Base-by-base conservation (phyloP, 768 basidiomycete species). In the Termitomyces titanicus region DNA sequence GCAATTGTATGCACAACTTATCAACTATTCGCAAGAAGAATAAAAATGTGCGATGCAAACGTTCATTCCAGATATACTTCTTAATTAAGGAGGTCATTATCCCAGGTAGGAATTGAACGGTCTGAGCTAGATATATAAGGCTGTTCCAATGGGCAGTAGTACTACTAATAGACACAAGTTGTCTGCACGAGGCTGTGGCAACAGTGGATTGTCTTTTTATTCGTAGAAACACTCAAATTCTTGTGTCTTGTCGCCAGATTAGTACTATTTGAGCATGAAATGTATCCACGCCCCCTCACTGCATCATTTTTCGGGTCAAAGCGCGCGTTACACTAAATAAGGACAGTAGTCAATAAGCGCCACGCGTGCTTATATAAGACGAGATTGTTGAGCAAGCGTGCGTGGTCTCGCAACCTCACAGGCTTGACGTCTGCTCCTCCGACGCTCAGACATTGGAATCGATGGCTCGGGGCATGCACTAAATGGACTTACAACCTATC, bases 391-490 rank as follows among this genome's bases (percentile, higher is more conserved):
- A 64, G 70, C 70, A 67, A 64, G 66, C 65, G 68, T 66, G 65
- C 62, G 56, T 58, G 63, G 63, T 63, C 66, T 66, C 64, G 63
- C 66, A 64, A 66, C 56, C 47, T 66, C 61, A 62, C 64, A 65
- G 67, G 60, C 67, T 66, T 58, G 69, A 69, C 65, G 64, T 66
- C 67, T 62, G 69, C 66, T 61, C 61, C 63, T 64, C 69, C 65
- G 67, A 65, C 66, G 64, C 69, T 70, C 69, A 70, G 63, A 74
- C 65, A 67, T 68, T 66, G 66, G 74, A 69, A 82, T 88, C 88
- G 85, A 92, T 92, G 89, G 89, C 89, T 85, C 85, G 82, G 83
- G 73, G 85, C 80, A 84, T 81, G 77, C 78, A 83, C 87, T 91
- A 90, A 91, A 92, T 92, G 89, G 89, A 92, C 86, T 83, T 87